Percentiles rank a stretch among this genome's conserved stretches.
phyloP scores from a whole-genome alignment of 306 rosid genomes.

The Sicyos baderoa region DNA sequence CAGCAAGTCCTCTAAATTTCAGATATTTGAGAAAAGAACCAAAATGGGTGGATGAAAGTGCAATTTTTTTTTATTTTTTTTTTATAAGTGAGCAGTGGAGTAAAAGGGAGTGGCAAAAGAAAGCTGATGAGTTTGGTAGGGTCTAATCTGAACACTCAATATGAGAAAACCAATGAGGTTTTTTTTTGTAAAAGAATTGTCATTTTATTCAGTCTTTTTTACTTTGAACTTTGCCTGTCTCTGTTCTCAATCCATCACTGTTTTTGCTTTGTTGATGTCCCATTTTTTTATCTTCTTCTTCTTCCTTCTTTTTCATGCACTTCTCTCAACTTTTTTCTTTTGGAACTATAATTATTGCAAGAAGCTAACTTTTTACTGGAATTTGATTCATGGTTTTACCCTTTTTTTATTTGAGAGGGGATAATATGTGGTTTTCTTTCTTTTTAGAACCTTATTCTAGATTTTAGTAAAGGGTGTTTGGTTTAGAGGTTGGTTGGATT shows the following conservation, averaged over 20 bases:
- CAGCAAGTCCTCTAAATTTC: neutral
- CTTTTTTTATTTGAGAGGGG: neutral
- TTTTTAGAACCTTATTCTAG: too few species aligned
- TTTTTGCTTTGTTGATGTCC: slow-evolving; percentile 1
- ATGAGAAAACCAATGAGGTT: too few species aligned
- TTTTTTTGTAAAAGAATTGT: slow-evolving; percentile 5
- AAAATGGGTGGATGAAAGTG: neutral
- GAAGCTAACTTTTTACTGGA: neutral
- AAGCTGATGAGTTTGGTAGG: neutral
- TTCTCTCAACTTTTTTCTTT: neutral
- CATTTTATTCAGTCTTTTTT: slow-evolving; percentile 4
- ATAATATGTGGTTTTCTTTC: too few species aligned
- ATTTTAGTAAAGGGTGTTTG: too few species aligned
- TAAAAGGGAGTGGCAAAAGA: slow-evolving; percentile 6
- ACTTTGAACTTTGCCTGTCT: neutral
- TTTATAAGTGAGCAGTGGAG: slow-evolving; percentile 4
- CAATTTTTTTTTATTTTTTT: too few species aligned
- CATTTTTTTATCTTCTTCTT: too few species aligned
- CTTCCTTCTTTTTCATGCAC: too few species aligned
- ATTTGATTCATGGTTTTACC: neutral
- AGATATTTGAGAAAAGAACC: neutral
- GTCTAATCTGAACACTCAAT: too few species aligned
- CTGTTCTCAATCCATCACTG: slow-evolving; percentile 3
- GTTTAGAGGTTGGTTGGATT: too few species aligned
- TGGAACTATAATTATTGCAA: slow-evolving; percentile 3